phyloP scores from a whole-genome alignment of 805 yeast species.

The Ogataea ganodermae region DNA sequence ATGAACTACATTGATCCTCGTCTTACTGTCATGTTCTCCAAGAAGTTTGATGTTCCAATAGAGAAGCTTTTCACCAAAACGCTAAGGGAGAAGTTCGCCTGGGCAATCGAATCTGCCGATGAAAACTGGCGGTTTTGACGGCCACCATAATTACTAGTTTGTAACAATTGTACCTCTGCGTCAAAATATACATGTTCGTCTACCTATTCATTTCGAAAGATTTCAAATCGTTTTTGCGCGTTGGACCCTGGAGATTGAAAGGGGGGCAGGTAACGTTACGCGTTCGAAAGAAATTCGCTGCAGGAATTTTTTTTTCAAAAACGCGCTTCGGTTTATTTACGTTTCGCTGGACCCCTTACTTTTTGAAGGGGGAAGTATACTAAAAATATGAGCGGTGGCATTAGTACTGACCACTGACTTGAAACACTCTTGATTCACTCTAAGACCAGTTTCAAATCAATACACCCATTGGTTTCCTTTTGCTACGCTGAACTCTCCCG shows the following conservation, averaged over 20 bases:
- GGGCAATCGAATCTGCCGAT: conserved; percentile 94
- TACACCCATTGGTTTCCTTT: too few species aligned
- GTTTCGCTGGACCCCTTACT: neutral
- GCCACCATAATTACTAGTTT: too few species aligned
- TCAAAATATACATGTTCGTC: too few species aligned
- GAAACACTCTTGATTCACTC: neutral
- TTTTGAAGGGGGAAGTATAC: conserved; percentile 1
- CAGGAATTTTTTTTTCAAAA: neutral
- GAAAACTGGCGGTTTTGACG: conserved; percentile 81
- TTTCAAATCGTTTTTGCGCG: neutral
- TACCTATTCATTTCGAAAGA: neutral
- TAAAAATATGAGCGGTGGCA: neutral
- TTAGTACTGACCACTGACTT: neutral
- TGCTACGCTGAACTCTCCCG: neutral
- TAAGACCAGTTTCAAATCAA: neutral
- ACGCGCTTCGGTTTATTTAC: conserved; percentile 7
- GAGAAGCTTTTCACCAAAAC: conserved; percentile 92
- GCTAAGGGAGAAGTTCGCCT: conserved; percentile 84
- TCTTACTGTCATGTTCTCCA: conserved; percentile 83
- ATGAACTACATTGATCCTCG: conserved; percentile 95
- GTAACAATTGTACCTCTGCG: too few species aligned
- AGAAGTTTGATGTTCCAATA: conserved; percentile 83
- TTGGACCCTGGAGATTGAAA: neutral
- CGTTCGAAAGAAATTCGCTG: neutral
- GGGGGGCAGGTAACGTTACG: neutral